Evolutionary conservation across 768 basidiomycete species (phyloP), one percentile per base, ranked within the genome.

Genomic region (Mycena floridula): DNA sequence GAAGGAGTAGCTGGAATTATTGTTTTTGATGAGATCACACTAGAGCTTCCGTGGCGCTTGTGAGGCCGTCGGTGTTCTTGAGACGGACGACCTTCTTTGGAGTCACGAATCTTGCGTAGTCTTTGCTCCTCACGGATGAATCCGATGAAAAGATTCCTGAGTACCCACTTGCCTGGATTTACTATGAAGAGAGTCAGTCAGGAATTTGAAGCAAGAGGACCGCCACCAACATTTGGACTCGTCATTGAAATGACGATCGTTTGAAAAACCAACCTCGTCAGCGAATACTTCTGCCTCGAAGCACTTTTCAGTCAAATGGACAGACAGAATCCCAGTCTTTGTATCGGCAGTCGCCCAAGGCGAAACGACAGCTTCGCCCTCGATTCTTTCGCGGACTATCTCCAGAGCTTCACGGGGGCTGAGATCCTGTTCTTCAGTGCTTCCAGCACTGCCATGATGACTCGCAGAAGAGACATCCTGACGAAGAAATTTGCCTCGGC

Each of bases 241-340:
- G 44, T 93, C 90, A 37, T 69, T 79, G 50, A 81, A 81, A 7
- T 74, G 67, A 5, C 74, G 73, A 43, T 83, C 77, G 22, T 69
- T 63, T 0, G 65, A 68, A 56, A 81, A 82, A 16, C 89, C 90
- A 30, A 86, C 79, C 59, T 98, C 93, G 58, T 97, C 94, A 11
- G 89, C 87, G 58, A 94, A 97, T 2, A 95, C 81, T 64, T 99
- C 96, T 5, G 89, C 88, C 44, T 98, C 94, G 59, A 97, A 98
- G 47, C 84, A 90, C 38, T 79, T 73, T 52, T 96, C 92, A 37
- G 78, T 87, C 37, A 99, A 53, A 62, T 96, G 90, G 3, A 98
- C 79, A 2, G 87, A 84, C 48, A 99, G 69, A 20, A 90, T 77
- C 6, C 95, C 95, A 7, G 85, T 82, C 61, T 89, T 86, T 4